A percentile compares a stretch with the other conserved stretches of the same genome.
phyloP scores from a whole-genome alignment of 108 stramenopile genomes.

The Pseudonitzschia delicatissima region DNA sequence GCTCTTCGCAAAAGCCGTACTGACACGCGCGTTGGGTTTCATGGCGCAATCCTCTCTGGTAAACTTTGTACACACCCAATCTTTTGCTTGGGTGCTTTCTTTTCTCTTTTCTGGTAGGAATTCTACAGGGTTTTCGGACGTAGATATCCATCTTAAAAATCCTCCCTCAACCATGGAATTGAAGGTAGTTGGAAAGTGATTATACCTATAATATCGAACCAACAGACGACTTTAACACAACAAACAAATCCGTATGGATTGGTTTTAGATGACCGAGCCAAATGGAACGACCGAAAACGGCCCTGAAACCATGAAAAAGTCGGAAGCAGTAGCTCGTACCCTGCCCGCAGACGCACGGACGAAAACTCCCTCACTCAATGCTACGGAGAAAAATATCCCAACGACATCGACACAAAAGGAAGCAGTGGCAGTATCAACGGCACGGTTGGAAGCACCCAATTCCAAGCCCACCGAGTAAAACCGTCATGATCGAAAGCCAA shows the following conservation, averaged over 20 bases:
- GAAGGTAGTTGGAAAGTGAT: constrained; percentile 5
- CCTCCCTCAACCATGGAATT: not conserved
- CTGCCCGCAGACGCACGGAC: not conserved
- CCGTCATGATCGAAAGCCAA: no score
- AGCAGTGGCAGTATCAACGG: not conserved
- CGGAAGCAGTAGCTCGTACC: not conserved
- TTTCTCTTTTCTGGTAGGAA: constrained; percentile 5
- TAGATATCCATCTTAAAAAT: not conserved
- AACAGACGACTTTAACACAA: not conserved
- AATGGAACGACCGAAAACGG: constrained; percentile 6
- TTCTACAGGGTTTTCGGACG: constrained; percentile 8
- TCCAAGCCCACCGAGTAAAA: no score
- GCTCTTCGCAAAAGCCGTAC: no score
- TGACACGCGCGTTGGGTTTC: no score
- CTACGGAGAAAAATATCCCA: not conserved
- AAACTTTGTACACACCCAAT: no score
- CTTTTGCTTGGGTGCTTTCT: no score
- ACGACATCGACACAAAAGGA: not conserved
- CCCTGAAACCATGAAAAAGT: constrained; percentile 6
- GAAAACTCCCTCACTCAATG: constrained; percentile 2
- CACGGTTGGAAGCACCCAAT: no score
- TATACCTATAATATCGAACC: not conserved
- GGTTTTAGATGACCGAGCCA: not conserved
- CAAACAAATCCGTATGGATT: not conserved
- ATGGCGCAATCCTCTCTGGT: no score